Percentiles rank a stretch among this genome's conserved stretches.
phyloP scores from a whole-genome alignment of 345 rosid species.

The Aegle marmelos region DNA sequence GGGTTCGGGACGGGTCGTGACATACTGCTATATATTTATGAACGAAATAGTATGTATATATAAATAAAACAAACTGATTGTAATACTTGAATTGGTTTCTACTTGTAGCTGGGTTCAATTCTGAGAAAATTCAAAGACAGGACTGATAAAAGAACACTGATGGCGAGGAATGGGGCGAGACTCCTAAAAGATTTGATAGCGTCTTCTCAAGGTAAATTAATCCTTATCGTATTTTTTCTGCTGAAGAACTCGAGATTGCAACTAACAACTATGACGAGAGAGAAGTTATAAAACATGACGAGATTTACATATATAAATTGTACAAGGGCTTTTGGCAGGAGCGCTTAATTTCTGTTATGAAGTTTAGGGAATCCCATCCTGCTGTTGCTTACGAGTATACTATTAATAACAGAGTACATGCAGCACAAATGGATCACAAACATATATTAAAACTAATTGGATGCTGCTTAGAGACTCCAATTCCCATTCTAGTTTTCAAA shows the following conservation, averaged over 20 bases:
- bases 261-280: not conserved
- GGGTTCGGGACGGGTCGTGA: no score
- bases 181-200: not conserved
- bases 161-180: not conserved
- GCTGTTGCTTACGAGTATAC: not conserved
- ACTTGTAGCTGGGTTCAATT: not conserved
- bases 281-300: not conserved
- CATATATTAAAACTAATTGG: not conserved
- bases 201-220: not conserved
- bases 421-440: not conserved
- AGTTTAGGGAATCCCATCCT: rapidly evolving
- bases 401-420: not conserved
- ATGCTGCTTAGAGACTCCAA: not conserved
- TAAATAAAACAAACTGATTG: not conserved
- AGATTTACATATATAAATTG: not conserved
- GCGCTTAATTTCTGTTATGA: not conserved
- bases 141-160: not conserved
- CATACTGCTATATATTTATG: no score
- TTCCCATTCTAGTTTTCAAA: conserved; percentile 1
- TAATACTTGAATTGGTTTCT: not conserved
- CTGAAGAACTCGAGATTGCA: not conserved
- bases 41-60: no score
- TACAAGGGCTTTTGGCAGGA: not conserved
- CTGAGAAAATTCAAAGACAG: not conserved
- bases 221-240: not conserved